Evolutionary conservation across 192 early-diverging fungal genomes (phyloP), one percentile per base, ranked within the genome.

Genomic region (Allomyces macrogynus): DNA sequence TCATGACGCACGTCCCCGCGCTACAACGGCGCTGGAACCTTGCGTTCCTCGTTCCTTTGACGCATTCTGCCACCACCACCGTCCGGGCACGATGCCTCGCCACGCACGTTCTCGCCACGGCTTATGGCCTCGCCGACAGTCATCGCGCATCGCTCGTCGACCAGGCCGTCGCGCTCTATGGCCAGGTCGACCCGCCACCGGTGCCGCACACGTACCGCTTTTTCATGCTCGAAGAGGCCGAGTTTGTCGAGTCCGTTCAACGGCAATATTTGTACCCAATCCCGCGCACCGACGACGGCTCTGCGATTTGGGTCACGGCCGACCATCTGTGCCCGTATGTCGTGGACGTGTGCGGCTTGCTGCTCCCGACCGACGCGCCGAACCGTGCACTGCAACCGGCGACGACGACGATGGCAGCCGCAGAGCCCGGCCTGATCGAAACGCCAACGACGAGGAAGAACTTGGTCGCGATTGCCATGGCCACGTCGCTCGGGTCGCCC

Each of bases 401-500:
- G n/a, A 49, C 62, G 24, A n/a, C 67, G 10, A 61, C 71, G 4
- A 67, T 62, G 65, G 62, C 68, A 63, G 62, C 65, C 60, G 24
- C 42, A 18, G 61, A 65, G 12, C 63, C 70, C 25, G 68, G 67
- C 4, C 80, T 95, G 20, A 85, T 95, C 18, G 72, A 85, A 24
- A 96, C 93, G 23, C 74, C 80, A 5, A 89, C 89, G 10, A 90
- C 92, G 0, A 69, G 75, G 14, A 75, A 73, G 5, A 92, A 92
- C 71, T 72, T 95, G 11, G 83, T 88, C 67, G 76, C 80, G 8
- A 81, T 95, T 40, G 87, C 84, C n/a, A 73, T 95, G 43, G 92
- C 90, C 0, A 70, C 90, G 18, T 95, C 92, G 24, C 83, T 89
- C 23, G 80, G 90, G 24, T 80, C 86, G 23, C 92, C 95, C 0